Base-by-base conservation (phyloP, 2,329 filamentous ascomycete genomes). In the Elsinoe australis region DNA sequence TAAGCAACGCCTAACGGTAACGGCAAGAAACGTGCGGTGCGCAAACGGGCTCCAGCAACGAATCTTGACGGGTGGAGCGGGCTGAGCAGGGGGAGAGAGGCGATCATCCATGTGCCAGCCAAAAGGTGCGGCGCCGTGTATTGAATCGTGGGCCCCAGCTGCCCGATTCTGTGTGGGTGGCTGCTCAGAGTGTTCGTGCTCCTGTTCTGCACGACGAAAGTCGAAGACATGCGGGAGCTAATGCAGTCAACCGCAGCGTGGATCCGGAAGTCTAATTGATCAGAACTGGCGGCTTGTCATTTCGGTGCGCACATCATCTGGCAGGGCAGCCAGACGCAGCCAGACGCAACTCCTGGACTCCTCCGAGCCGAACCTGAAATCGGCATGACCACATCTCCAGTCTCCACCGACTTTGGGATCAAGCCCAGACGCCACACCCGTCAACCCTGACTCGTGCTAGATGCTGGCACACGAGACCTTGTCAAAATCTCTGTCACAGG, bases 181-280 rank as follows among this genome's bases (percentile, higher is more conserved):
- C 19, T 21, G 39, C 24, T 28, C 24, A 22, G 12, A 24, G 33
- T 35, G 33, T 35, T 10, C 12, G 9, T 17, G n/a, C 14, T 6
- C 12, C 19, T 8, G 15, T 12, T 19, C 39, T 15, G 39, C 22
- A 31, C 39, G 17, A 32, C 21, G 39, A 32, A 19, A 12, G 31
- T 17, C 21, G 21, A 44, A 31, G 28, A 31, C 24, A 26, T 32
- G 28, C 39, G 39, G 39, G 39, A 44, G 26, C 39, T 44, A 44
- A 29, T 44, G 28, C 39, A 44, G 17, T 21, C 15, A 31, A 44
- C 39, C 39, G 39, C 39, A 12, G n/a, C 21, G 39, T 44, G 39
- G 39, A 44, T 32, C 39, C 39, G 39, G 15, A 32, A 44, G 21
- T 44, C 18, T 44, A 44, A 44, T 44, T 21, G 39, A 44, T 44